These are phyloP conservation scores for Sclerotinia borealis DNA, from an alignment of 2,329 filamentous ascomycete genomes.

Conservation along the genomic window DNA sequence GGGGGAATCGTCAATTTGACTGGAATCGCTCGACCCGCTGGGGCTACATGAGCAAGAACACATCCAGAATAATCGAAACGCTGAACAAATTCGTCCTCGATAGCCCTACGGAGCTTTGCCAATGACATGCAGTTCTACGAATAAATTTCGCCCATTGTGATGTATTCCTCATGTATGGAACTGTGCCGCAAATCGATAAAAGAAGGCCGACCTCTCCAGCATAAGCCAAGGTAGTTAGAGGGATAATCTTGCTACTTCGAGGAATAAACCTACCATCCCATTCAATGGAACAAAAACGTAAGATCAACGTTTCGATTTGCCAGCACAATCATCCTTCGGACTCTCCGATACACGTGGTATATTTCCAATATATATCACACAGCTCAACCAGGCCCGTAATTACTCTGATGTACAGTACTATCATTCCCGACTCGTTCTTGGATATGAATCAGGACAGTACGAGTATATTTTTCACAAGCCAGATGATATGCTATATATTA, in stretches of 20 bases:
- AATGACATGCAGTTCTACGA: not conserved
- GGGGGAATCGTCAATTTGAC: constrained; percentile 53
- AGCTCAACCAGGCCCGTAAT: no score
- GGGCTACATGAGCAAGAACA: constrained; percentile 23
- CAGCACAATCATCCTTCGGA: not conserved
- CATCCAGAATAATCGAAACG: not conserved
- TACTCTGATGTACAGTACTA: no score
- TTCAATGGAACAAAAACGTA: not conserved
- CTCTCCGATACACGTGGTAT: not conserved
- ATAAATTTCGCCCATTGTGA: no score
- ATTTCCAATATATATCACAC: not conserved
- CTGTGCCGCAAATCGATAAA: not conserved
- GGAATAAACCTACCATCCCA: no score
- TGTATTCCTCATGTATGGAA: not conserved
- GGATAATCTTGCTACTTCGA: no score
- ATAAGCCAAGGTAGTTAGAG: not conserved
- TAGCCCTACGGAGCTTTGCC: not conserved
- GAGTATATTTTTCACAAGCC: not conserved
- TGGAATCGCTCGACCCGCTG: constrained; percentile 46
- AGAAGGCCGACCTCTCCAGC: no score
- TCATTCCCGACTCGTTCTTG: not conserved
- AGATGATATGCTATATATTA: not conserved
- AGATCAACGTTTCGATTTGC: not conserved
- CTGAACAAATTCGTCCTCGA: not conserved
- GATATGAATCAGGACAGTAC: not conserved